phyloP scores from a whole-genome alignment of 169 alveolate species.

The Plasmodium chabaudi region DNA sequence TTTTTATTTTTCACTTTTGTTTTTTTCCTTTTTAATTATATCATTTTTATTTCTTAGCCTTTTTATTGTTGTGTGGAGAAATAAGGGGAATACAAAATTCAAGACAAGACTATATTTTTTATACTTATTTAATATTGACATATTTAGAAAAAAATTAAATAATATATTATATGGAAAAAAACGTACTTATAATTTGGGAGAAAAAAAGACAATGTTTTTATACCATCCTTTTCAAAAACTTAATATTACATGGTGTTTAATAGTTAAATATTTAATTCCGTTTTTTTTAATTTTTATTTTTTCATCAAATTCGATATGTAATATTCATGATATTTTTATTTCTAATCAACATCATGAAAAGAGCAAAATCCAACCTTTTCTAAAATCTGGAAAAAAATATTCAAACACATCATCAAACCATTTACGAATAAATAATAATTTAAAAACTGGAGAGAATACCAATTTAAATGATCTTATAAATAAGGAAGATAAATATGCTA shows the following conservation, averaged over 20 bases:
- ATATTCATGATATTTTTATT: constrained; percentile 2
- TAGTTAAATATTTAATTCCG: constrained; percentile 55
- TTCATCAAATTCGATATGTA: constrained; percentile 9
- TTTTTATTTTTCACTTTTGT: constrained; percentile 3
- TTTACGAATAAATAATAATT: background rate
- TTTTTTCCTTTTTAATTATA: background rate
- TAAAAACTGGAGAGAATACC: background rate
- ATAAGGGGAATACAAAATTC: background rate
- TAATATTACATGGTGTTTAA: constrained; percentile 34
- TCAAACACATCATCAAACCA: background rate
- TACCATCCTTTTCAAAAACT: constrained; percentile 9
- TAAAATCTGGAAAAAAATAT: background rate
- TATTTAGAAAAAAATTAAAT: constrained; percentile 30
- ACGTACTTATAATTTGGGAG: background rate
- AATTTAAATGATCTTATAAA: background rate
- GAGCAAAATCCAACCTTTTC: background rate
- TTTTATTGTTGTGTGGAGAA: background rate
- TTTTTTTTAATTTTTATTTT: constrained; percentile 16
- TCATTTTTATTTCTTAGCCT: constrained; percentile 10
- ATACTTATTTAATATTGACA: constrained; percentile 25
- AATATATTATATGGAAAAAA: constrained; percentile 56
- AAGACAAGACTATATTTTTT: constrained; percentile 26
- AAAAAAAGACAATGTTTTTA: background rate
- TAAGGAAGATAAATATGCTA: background rate
- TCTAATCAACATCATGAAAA: background rate